phyloP scores from a whole-genome alignment of 441 rosid genomes.

The Kokia cookei region DNA sequence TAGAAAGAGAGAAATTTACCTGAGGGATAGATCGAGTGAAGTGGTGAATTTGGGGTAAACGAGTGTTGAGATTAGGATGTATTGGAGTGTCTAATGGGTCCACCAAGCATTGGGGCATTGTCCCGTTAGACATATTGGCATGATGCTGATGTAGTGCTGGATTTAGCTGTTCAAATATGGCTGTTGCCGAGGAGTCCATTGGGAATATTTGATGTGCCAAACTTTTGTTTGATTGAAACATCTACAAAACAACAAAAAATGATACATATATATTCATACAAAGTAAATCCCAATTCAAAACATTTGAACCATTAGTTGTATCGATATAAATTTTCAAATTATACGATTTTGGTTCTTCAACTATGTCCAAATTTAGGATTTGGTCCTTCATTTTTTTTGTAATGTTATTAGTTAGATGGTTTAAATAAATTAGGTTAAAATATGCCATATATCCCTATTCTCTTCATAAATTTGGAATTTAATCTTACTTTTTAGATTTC shows the following conservation, averaged over 20 bases:
- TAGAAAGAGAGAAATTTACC: constrained; percentile 24
- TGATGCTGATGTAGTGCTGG: constrained; percentile 17
- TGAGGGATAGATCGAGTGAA: constrained; percentile 30
- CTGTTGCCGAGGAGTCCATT: constrained; percentile 41
- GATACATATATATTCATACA: no score
- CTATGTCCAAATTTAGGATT: no score
- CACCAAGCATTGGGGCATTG: constrained; percentile 7
- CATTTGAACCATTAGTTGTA: background rate
- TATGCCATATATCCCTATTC: no score
- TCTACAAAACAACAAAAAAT: constrained; percentile 22
- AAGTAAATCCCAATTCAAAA: background rate
- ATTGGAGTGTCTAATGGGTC: constrained; percentile 26
- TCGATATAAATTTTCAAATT: background rate
- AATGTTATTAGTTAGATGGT: no score
- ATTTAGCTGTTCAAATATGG: constrained; percentile 30
- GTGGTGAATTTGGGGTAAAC: constrained; percentile 35
- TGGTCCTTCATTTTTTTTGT: no score
- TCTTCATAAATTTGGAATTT: no score
- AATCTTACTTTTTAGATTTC: no score
- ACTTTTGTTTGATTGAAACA: constrained; percentile 31
- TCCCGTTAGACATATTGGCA: constrained; percentile 7
- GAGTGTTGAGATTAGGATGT: constrained; percentile 35
- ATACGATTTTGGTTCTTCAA: no score
- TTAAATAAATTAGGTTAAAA: no score
- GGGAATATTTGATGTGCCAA: constrained; percentile 33